Conservation (phyloP, 352 stramenopile genomes). For the Globisporangium solare region DNA sequence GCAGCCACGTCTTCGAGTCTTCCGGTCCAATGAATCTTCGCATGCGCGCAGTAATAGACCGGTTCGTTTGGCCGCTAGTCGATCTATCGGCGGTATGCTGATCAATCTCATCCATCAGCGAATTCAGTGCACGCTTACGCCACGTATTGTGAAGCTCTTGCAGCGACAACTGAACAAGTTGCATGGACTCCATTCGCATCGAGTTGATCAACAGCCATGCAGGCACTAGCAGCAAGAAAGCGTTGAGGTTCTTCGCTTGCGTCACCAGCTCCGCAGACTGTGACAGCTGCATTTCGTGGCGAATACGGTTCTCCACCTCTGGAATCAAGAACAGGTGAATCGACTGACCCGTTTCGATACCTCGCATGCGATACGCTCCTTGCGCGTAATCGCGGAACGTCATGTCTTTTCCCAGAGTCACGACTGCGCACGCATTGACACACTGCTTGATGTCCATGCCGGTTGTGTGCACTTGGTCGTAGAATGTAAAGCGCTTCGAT, state of each 20-base stretch:
- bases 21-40: constrained; percentile 58
- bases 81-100: constrained; percentile 1
- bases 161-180: constrained; percentile 97
- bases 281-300: constrained; percentile 62
- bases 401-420: constrained; percentile 96
- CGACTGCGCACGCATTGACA: constrained; percentile 81
- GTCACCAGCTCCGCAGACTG: constrained; percentile 20
- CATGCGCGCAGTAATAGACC: constrained; percentile 42
- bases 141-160: constrained; percentile 98
- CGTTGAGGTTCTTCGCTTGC: constrained; percentile 27
- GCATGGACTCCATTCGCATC: constrained; percentile 99
- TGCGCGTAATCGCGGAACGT: constrained; percentile 93
- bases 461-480: constrained; percentile 93
- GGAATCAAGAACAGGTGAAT: constrained; percentile 92
- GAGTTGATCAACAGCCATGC: constrained; percentile 99
- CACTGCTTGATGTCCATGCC: constrained; percentile 93
- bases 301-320: constrained; percentile 88
- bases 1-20: constrained; percentile 42
- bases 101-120: constrained; percentile 81
- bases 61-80: constrained; percentile 10
- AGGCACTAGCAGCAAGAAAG: constrained; percentile 74
- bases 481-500: constrained; percentile 90
- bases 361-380: constrained; percentile 90
- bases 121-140: constrained; percentile 92
- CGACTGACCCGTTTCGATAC: constrained; percentile 88